Percentiles rank a stretch among this genome's conserved stretches.
phyloP scores from a whole-genome alignment of 2,329 filamentous ascomycete genomes.

The Dothistroma pini region DNA sequence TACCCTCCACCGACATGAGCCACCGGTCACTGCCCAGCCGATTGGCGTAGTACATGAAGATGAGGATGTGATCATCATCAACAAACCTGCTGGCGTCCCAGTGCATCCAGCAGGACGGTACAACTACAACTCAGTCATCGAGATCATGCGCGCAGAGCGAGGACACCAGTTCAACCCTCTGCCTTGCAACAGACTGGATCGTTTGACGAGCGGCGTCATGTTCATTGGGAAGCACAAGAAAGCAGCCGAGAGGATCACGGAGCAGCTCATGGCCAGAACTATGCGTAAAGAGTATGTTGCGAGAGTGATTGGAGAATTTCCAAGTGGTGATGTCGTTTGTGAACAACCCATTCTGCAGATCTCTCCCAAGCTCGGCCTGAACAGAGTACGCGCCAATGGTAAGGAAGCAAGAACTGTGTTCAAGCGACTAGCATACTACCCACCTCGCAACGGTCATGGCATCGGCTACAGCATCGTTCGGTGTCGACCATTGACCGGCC shows the following conservation, averaged over 20 bases:
- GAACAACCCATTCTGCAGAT: slow-evolving; percentile 92
- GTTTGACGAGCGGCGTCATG: slow-evolving; percentile 95
- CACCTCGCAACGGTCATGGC: slow-evolving; percentile 37
- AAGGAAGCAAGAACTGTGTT: slow-evolving; percentile 90
- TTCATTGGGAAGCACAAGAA: slow-evolving; percentile 86
- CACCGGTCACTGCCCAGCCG: slow-evolving; percentile 77
- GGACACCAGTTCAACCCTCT: slow-evolving; percentile 57
- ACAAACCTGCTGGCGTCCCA: slow-evolving; percentile 92
- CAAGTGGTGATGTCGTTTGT: slow-evolving; percentile 85
- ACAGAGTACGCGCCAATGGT: slow-evolving; percentile 88
- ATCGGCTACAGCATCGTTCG: slow-evolving; percentile 87
- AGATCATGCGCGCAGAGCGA: slow-evolving; percentile 82
- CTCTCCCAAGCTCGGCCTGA: slow-evolving; percentile 90
- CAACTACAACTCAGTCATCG: slow-evolving; percentile 89
- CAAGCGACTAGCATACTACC: slow-evolving; percentile 87
- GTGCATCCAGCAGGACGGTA: slow-evolving; percentile 95
- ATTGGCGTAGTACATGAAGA: slow-evolving; percentile 87
- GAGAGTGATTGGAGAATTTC: slow-evolving; percentile 85
- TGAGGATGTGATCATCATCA: slow-evolving; percentile 89
- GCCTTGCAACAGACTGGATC: slow-evolving; percentile 89
- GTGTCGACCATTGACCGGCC: slow-evolving; percentile 86
- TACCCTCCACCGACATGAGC: slow-evolving; percentile 92
- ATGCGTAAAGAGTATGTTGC: slow-evolving; percentile 96
- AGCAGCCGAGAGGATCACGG: slow-evolving; percentile 71
- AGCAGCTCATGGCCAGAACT: slow-evolving; percentile 72